Evolutionary conservation across 768 basidiomycete species (phyloP), one percentile per base, ranked within the genome.

Genomic region (Harrya chromipes): DNA sequence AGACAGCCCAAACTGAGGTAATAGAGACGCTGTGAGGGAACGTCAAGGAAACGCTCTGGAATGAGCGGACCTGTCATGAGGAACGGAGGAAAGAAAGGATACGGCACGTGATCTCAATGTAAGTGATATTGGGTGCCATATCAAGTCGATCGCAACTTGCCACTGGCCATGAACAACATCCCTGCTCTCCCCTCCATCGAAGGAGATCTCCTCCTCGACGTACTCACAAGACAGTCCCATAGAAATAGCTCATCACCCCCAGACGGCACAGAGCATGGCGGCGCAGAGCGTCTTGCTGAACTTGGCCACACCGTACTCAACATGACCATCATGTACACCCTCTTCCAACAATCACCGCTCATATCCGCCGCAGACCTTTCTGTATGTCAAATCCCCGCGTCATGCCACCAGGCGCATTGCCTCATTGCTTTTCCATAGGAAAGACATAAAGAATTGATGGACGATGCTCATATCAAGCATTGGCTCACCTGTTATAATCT

Each of bases 21-120:
- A 60, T 94, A 90, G 6, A 89, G 77, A 43, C 93, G 77, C 64
- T 92, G 89, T 14, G 89, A 84, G 19, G 89, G 87, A 5, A 83
- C 73, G 61, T 89, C 87, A 26, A 93, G 56, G 62, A 82, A 83
- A 48, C 75, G 78, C 66, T 90, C 85, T 26, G 90, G 80, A 43
- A 95, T 83, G 33, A 87, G 72, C 36, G 90, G 76, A 41, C 57
- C 63, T 46, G 59, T 47, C 58, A 59, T 61, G 57, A 37, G 31
- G 36, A 23, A 16, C 3, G 20, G 31, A 17, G 27, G 27, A 27
- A 9, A 43, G 29, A 46, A 37, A 43, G 54, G 36, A 14, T 42
- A 41, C 19, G 2, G 34, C 61, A 62, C 61, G 61, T 62, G 61
- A 62, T 10, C 14, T 7, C 34, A n/a, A 39, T 2, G 24, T 21